Conservation (phyloP, 2,329 filamentous ascomycete species). For the Diplodia sapinea region DNA sequence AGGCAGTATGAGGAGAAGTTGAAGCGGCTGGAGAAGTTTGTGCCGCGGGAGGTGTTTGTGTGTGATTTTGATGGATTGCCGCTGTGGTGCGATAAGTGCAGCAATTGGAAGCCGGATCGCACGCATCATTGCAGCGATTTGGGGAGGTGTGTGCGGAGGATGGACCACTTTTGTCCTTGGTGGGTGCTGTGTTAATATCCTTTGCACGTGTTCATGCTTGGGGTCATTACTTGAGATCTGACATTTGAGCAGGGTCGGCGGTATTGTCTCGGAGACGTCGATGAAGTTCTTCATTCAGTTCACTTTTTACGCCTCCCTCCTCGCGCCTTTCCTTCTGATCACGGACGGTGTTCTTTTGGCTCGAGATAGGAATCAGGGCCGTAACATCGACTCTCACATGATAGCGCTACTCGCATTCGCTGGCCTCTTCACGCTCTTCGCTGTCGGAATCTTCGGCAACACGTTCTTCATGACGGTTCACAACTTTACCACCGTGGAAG, state of each 20-base stretch:
- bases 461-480: conserved; percentile 71
- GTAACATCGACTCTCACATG: conserved; percentile 64
- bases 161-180: conserved; percentile 97
- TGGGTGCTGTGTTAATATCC: not conserved
- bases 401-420: conserved; percentile 70
- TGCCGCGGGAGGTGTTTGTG: conserved; percentile 80
- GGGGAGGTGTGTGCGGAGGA: conserved; percentile 80
- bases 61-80: conserved; percentile 85
- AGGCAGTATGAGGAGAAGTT: conserved; percentile 19
- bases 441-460: conserved; percentile 75
- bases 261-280: conserved; percentile 81
- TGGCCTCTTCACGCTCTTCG: conserved; percentile 80
- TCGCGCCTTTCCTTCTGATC: conserved; percentile 68
- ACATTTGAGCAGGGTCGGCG: conserved; percentile 65
- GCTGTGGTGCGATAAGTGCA: conserved; percentile 82
- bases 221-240: not conserved
- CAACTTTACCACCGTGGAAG: conserved; percentile 87
- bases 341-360: conserved; percentile 68
- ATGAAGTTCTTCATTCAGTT: conserved; percentile 97
- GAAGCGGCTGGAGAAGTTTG: conserved; percentile 59
- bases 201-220: not conserved
- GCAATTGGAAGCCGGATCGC: conserved; percentile 86
- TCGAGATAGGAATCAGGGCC: conserved; percentile 45
- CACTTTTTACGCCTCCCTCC: conserved; percentile 72
- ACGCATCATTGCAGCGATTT: conserved; percentile 86